A percentile compares a stretch with the other conserved stretches of the same genome.
Evolutionary conservation across 106 monocot species (phyloP).

Genomic region (Allium cepa): DNA sequence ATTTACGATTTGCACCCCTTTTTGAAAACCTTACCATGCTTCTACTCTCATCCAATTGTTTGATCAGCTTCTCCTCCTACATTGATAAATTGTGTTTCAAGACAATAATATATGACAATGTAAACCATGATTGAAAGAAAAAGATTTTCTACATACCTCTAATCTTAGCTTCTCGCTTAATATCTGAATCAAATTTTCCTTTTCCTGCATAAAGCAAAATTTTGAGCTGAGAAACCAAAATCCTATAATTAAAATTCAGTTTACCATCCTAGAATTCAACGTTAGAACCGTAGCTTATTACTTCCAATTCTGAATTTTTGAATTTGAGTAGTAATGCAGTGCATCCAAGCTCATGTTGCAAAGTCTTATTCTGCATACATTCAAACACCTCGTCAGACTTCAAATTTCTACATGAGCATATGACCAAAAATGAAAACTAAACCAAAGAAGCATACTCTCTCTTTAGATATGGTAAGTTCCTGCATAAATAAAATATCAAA

Average conservation of each 20-base stretch:
- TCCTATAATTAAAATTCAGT: too few relatives aligned
- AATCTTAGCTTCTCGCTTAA: not conserved
- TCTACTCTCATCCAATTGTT: too few relatives aligned
- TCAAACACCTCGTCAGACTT: too few relatives aligned
- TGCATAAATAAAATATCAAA: not conserved
- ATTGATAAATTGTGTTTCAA: too few relatives aligned
- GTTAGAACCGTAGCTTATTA: not conserved
- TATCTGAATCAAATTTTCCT: conserved; percentile 18
- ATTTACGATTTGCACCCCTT: too few relatives aligned
- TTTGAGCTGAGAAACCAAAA: not conserved
- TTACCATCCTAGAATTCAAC: too few relatives aligned
- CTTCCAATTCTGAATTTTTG: conserved; percentile 5
- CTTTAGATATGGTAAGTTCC: conserved; percentile 7
- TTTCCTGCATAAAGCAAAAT: conserved; percentile 16
- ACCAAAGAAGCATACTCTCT: conserved; percentile 2
- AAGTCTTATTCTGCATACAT: conserved; percentile 2
- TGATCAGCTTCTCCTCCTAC: too few relatives aligned
- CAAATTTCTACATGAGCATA: too few relatives aligned
- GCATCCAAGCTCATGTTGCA: conserved; percentile 34
- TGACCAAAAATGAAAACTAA: too few relatives aligned
- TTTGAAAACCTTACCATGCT: too few relatives aligned
- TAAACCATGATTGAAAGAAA: too few relatives aligned
- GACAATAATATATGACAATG: too few relatives aligned
- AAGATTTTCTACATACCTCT: conserved; percentile 1
- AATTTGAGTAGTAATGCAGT: conserved; percentile 3